These are phyloP conservation scores for Clitocybe nebularis DNA, from an alignment of 1,284 basidiomycete genomes.

Conservation along the genomic window DNA sequence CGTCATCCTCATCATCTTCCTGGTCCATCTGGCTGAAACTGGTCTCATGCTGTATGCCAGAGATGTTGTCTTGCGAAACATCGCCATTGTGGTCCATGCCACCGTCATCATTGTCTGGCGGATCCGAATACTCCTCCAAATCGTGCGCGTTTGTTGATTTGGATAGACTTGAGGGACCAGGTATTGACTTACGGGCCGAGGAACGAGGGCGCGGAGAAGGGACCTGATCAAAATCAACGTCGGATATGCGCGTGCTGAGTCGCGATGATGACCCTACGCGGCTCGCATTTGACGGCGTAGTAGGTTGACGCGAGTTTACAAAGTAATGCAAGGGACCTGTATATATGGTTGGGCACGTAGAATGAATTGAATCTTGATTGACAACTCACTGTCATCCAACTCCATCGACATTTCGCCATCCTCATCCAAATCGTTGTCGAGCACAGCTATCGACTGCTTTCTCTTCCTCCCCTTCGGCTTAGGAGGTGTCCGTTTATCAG, in stretches of 20 bases:
- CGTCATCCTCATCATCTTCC: conserved; percentile 40
- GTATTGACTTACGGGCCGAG: conserved; percentile 32
- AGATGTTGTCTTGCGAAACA: conserved; percentile 26
- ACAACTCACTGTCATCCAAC: conserved; percentile 47
- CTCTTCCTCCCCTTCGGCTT: conserved; percentile 44
- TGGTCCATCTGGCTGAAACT: conserved; percentile 46
- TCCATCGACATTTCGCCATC: conserved; percentile 74
- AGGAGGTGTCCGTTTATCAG: conserved; percentile 61
- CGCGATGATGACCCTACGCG: conserved; percentile 51
- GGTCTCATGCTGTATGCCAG: conserved; percentile 30
- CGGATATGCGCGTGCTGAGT: conserved; percentile 46
- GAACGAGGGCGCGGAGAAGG: conserved; percentile 56
- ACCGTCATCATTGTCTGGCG: conserved; percentile 12
- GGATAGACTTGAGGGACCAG: conserved; percentile 47
- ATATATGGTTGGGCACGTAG: no score
- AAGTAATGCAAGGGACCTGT: conserved; percentile 55
- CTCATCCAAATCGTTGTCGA: conserved; percentile 43
- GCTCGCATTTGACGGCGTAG: conserved; percentile 42
- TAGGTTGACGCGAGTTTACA: conserved; percentile 41
- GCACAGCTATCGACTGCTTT: conserved; percentile 30
- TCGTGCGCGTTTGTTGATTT: conserved; percentile 28
- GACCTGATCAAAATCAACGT: conserved; percentile 61
- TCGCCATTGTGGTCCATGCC: conserved; percentile 24
- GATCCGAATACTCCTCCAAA: conserved; percentile 28
- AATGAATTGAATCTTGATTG: no score